Conservation (phyloP, 2,329 filamentous ascomycete species). For the Leptographium radiaticola region DNA sequence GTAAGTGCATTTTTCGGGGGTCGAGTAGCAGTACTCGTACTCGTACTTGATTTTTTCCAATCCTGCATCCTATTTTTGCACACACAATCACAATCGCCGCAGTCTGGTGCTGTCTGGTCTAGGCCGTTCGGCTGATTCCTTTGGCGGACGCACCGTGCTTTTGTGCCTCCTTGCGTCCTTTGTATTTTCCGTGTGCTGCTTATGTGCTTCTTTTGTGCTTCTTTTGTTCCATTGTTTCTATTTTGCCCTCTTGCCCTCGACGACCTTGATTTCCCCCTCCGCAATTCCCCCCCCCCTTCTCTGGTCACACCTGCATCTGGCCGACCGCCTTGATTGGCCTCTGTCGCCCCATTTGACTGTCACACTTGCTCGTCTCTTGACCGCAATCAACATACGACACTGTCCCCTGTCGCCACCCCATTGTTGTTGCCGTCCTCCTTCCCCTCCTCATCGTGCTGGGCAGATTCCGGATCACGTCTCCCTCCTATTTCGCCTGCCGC, state of each 20-base stretch:
- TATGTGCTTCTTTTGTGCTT: neutral
- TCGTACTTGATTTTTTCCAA: neutral
- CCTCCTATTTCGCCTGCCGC: neutral
- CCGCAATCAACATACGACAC: neutral
- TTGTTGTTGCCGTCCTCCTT: neutral
- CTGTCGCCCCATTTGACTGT: neutral
- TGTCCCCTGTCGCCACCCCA: neutral
- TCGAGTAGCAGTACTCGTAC: too few species aligned
- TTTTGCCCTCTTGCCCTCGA: neutral
- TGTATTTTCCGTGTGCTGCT: too few species aligned
- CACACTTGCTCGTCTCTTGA: neutral
- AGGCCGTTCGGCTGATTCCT: too few species aligned
- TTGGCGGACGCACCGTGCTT: neutral
- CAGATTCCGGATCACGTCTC: neutral
- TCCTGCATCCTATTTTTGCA: neutral
- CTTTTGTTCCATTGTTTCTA: neutral
- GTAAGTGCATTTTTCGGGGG: neutral
- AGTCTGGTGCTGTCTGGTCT: too few species aligned
- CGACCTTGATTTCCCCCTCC: neutral
- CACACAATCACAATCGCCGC: too few species aligned
- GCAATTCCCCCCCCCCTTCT: neutral
- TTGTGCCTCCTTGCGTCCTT: neutral
- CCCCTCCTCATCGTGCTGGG: too few species aligned
- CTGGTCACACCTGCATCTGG: neutral
- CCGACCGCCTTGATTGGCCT: neutral